These are phyloP conservation scores for Hypomyces perniciosus DNA, from an alignment of 2,329 filamentous ascomycete genomes.

Conservation along the genomic window DNA sequence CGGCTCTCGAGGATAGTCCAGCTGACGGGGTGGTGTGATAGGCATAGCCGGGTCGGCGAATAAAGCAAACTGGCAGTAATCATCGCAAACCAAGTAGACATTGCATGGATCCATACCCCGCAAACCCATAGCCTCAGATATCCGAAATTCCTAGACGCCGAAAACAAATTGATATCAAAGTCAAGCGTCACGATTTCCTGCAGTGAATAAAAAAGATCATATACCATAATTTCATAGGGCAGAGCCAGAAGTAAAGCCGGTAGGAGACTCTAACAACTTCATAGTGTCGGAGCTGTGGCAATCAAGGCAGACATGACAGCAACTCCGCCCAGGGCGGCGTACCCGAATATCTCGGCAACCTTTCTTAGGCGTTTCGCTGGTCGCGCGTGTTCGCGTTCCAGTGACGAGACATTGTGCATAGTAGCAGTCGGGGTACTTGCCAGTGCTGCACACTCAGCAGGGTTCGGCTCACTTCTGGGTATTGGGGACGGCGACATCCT, in stretches of 20 bases:
- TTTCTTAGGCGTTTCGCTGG: conserved; percentile 28
- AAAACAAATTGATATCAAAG: too few relatives aligned
- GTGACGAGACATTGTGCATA: too few relatives aligned
- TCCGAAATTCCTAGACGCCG: neutral
- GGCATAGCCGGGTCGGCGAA: too few relatives aligned
- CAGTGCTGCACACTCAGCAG: neutral
- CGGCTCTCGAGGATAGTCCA: too few relatives aligned
- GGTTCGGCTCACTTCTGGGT: neutral
- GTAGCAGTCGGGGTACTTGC: neutral
- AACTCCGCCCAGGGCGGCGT: conserved; percentile 31
- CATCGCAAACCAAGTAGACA: neutral
- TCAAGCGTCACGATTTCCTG: neutral
- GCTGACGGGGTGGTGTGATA: too few relatives aligned
- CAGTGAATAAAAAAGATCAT: neutral
- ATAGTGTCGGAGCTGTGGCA: conserved; percentile 29
- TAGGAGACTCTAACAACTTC: neutral
- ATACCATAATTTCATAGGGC: neutral
- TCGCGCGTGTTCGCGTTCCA: neutral
- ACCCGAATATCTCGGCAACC: conserved; percentile 31
- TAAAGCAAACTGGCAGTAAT: too few relatives aligned
- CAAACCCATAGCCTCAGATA: neutral
- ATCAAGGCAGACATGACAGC: conserved; percentile 36
- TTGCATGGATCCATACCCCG: neutral
- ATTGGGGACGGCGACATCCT: neutral
- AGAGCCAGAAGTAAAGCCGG: neutral